These are phyloP conservation scores for Capronia coronata DNA, from an alignment of 2,329 filamentous ascomycete species.

Conservation along the genomic window DNA sequence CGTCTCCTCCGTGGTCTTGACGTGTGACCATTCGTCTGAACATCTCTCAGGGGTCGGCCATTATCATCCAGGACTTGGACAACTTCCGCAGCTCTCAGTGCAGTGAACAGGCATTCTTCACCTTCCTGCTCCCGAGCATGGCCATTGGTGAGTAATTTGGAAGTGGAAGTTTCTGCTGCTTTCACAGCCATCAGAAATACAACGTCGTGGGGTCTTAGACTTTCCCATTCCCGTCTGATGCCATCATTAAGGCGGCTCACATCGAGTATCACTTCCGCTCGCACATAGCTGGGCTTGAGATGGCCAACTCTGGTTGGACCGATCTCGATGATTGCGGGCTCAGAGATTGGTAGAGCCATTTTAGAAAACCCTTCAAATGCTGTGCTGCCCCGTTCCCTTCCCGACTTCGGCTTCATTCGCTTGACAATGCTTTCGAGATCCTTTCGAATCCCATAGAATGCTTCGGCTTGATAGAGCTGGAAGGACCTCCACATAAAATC, in stretches of 20 bases:
- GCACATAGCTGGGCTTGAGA: slow-evolving; percentile 72
- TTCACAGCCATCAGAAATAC: slow-evolving; percentile 79
- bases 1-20: slow-evolving; percentile 56
- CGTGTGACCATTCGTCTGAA: slow-evolving; percentile 57
- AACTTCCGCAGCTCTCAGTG: slow-evolving; percentile 76
- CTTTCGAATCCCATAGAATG: slow-evolving; percentile 88
- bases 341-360: slow-evolving; percentile 83
- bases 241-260: slow-evolving; percentile 70
- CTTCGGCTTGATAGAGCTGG: slow-evolving; percentile 78
- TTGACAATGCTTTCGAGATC: slow-evolving; percentile 79
- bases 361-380: slow-evolving; percentile 78
- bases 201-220: slow-evolving; percentile 75
- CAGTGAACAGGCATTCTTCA: slow-evolving; percentile 43
- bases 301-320: slow-evolving; percentile 77
- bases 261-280: slow-evolving; percentile 79
- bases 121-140: slow-evolving; percentile 54
- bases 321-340: slow-evolving; percentile 80
- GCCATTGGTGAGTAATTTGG: slow-evolving; percentile 51
- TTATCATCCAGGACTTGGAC: slow-evolving; percentile 81
- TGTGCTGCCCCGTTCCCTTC: slow-evolving; percentile 57
- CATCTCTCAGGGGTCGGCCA: slow-evolving; percentile 64
- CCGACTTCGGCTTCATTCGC: slow-evolving; percentile 64
- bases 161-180: slow-evolving; percentile 41
- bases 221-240: slow-evolving; percentile 82
- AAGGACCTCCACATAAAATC: slow-evolving; percentile 97